Conservation (phyloP, 495 filamentous ascomycete species). For the Penicillium ucsense region DNA sequence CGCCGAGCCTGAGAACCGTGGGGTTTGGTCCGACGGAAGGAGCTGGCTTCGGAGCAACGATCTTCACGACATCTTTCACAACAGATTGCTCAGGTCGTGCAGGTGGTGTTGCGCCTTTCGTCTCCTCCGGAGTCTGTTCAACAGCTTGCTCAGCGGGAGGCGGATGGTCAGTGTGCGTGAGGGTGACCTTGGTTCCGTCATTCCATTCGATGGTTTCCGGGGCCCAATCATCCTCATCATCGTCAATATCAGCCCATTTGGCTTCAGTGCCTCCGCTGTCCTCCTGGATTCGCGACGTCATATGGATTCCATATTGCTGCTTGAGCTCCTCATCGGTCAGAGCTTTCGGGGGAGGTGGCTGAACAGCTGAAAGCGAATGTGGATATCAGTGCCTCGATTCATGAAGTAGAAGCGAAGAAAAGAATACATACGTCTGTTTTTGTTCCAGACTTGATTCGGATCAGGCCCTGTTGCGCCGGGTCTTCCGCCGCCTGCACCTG, state of each 20-base stretch:
- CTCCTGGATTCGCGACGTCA: constrained; percentile 80
- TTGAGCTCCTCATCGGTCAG: constrained; percentile 96
- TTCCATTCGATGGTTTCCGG: constrained; percentile 95
- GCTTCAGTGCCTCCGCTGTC: constrained; percentile 75
- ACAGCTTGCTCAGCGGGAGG: constrained; percentile 8
- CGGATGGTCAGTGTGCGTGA: constrained; percentile 43
- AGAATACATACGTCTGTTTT: constrained; percentile 73
- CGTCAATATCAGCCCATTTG: constrained; percentile 98
- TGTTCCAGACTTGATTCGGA: constrained; percentile 86
- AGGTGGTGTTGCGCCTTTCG: constrained; percentile 13
- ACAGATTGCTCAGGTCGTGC: constrained; percentile 9
- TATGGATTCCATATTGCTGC: constrained; percentile 90
- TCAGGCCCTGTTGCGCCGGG: constrained; percentile 50
- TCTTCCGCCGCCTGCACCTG: constrained; percentile 30
- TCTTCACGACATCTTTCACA: constrained; percentile 22
- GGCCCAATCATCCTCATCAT: constrained; percentile 97
- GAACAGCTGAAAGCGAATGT: constrained; percentile 46
- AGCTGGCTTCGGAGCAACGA: constrained; percentile 32
- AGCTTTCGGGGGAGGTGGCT: constrained; percentile 75
- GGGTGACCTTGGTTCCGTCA: constrained; percentile 86
- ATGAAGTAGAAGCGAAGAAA: neutral
- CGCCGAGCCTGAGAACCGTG: constrained; percentile 43
- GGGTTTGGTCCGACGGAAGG: constrained; percentile 44
- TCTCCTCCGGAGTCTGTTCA: constrained; percentile 13
- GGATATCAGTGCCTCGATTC: constrained; percentile 13